Percentiles rank a stretch among this genome's conserved stretches.
Evolutionary conservation across 129 eudicot species (phyloP).

Genomic region (Scalesia atractyloides): DNA sequence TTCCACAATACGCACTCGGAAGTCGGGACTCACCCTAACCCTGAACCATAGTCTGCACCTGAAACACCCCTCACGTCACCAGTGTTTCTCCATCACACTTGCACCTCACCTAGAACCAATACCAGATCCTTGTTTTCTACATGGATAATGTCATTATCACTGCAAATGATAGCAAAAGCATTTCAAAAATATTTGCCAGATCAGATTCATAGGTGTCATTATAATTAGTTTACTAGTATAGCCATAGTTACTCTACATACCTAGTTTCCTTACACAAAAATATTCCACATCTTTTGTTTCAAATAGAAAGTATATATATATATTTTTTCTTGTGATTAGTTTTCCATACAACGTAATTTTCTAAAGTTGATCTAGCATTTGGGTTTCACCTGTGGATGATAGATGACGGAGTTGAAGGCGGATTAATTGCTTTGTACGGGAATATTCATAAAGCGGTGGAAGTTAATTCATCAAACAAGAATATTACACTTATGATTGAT

Average conservation of each 20-base stretch:
- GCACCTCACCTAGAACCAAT: no score
- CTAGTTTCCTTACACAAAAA: background rate
- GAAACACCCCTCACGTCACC: no score
- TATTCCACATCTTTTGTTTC: background rate
- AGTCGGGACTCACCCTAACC: no score
- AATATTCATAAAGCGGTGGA: slow-evolving; percentile 81
- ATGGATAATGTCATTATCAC: background rate
- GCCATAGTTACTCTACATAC: background rate
- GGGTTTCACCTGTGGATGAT: slow-evolving; percentile 21
- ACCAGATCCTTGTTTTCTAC: background rate
- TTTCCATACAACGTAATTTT: no score
- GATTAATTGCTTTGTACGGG: slow-evolving; percentile 61
- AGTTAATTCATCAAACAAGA: slow-evolving; percentile 37
- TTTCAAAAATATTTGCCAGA: background rate
- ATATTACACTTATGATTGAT: slow-evolving; percentile 60
- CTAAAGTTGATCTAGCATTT: background rate
- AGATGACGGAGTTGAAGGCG: slow-evolving; percentile 52
- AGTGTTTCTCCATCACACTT: no score
- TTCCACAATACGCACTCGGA: no score
- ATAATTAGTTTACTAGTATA: background rate
- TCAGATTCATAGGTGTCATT: background rate
- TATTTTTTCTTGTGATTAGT: no score
- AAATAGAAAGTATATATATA: no score
- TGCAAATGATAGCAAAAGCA: background rate
- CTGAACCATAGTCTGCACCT: no score